Evolutionary conservation across 2,329 filamentous ascomycete species (phyloP).

Genomic region (Teratosphaeria zuluensis): DNA sequence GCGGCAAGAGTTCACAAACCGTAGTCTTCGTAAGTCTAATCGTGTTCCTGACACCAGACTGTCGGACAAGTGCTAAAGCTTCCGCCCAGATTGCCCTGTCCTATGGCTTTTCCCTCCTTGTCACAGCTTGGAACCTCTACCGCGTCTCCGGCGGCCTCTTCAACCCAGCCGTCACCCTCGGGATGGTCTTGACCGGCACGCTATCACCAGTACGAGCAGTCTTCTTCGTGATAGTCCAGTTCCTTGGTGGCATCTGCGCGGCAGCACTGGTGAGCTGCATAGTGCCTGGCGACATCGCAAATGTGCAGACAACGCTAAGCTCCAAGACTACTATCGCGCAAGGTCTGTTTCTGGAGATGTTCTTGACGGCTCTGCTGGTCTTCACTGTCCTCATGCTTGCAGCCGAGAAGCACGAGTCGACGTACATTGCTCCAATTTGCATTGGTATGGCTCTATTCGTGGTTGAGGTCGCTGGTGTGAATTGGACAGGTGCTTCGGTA

Average conservation of each 20-base stretch:
- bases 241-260: constrained; percentile 22
- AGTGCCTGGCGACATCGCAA: constrained; percentile 6
- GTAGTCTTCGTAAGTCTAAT: constrained; percentile 12
- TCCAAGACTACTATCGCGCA: constrained; percentile 8
- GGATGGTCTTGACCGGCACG: constrained; percentile 18
- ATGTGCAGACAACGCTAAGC: neutral
- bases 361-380: constrained; percentile 19
- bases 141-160: constrained; percentile 21
- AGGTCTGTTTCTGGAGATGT: constrained; percentile 26
- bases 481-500: constrained; percentile 24
- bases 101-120: constrained; percentile 23
- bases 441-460: constrained; percentile 65
- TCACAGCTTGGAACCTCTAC: constrained; percentile 23
- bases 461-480: constrained; percentile 10
- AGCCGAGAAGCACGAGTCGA: constrained; percentile 25
- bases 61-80: neutral
- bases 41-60: neutral
- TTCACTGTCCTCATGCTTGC: constrained; percentile 28
- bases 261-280: constrained; percentile 21
- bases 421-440: constrained; percentile 54
- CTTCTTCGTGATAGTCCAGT: constrained; percentile 16
- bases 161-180: constrained; percentile 23
- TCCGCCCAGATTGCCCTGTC: constrained; percentile 13
- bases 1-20: constrained; percentile 12
- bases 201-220: constrained; percentile 17